These are phyloP conservation scores for Verbascum thapsus DNA, from an alignment of 257 asterid genomes.

Conservation along the genomic window DNA sequence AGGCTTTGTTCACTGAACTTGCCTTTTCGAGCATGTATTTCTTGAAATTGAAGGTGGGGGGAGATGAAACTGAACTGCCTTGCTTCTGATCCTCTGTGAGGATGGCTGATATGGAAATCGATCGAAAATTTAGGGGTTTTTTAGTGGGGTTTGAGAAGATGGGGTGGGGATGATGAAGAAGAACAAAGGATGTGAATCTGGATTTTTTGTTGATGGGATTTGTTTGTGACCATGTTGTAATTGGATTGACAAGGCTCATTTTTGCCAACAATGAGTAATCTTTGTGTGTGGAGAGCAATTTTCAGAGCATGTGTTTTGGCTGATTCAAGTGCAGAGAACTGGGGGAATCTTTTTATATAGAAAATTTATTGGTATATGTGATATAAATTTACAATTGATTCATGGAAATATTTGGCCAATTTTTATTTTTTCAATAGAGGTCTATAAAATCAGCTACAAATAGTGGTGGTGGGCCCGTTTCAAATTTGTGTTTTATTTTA, in stretches of 20 bases:
- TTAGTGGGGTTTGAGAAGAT: constrained; percentile 19
- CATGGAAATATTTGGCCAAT: background rate
- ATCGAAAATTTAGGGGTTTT: constrained; percentile 6
- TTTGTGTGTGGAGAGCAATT: background rate
- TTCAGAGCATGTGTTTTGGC: background rate
- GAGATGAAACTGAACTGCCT: constrained; percentile 3
- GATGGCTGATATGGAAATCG: constrained; percentile 33
- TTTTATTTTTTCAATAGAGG: no score
- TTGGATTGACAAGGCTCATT: constrained; percentile 30
- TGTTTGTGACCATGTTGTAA: constrained; percentile 20
- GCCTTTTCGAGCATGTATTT: constrained; percentile 49
- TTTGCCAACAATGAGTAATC: background rate
- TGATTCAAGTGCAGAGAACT: background rate
- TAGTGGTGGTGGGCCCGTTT: no score
- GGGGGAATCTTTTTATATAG: background rate
- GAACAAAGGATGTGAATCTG: constrained; percentile 24
- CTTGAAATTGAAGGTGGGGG: constrained; percentile 39
- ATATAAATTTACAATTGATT: background rate
- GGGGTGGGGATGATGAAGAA: constrained; percentile 22
- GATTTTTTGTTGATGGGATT: constrained; percentile 3
- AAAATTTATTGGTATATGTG: background rate
- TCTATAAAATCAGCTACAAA: no score
- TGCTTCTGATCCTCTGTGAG: constrained; percentile 34
- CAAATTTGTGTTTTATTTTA: no score
- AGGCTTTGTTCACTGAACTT: constrained; percentile 45